phyloP scores from a whole-genome alignment of 2,329 filamentous ascomycete species.

The Diplodia mutila region DNA sequence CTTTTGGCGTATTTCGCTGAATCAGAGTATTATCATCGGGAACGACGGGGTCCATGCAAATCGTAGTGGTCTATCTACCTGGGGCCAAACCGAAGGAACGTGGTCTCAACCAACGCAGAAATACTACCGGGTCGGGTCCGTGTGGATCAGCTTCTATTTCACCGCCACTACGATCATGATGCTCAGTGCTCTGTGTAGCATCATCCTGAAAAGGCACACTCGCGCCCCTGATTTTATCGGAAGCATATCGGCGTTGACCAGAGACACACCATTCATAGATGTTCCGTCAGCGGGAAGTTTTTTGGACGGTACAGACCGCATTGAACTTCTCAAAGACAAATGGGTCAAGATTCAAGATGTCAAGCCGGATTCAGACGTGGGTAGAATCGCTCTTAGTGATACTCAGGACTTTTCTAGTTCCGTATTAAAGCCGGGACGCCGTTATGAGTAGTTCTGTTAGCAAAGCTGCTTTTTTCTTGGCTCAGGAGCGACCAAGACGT shows the following conservation, averaged over 20 bases:
- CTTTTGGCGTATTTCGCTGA: neutral
- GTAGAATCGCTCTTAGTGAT: neutral
- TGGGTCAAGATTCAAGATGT: neutral
- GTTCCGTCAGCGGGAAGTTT: neutral
- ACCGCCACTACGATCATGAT: neutral
- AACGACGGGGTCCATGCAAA: neutral
- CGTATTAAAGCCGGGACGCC: too few relatives aligned
- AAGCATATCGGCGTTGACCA: neutral
- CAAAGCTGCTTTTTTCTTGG: too few relatives aligned
- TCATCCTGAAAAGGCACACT: neutral
- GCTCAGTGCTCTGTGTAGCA: neutral
- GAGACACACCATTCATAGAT: neutral
- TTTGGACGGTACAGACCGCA: neutral
- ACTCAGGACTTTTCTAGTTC: too few relatives aligned
- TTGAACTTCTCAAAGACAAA: neutral
- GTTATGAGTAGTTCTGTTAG: too few relatives aligned
- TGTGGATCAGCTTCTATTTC: neutral
- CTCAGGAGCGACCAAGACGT: too few relatives aligned
- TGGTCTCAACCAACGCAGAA: neutral
- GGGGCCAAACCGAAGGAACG: neutral
- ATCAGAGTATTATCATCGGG: neutral
- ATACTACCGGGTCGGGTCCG: neutral
- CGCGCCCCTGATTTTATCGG: neutral
- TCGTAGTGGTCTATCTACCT: neutral
- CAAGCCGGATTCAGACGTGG: neutral